Evolutionary conservation across 768 basidiomycete species (phyloP), one percentile per base, ranked within the genome.

Genomic region (Gymnopilus dilepis): DNA sequence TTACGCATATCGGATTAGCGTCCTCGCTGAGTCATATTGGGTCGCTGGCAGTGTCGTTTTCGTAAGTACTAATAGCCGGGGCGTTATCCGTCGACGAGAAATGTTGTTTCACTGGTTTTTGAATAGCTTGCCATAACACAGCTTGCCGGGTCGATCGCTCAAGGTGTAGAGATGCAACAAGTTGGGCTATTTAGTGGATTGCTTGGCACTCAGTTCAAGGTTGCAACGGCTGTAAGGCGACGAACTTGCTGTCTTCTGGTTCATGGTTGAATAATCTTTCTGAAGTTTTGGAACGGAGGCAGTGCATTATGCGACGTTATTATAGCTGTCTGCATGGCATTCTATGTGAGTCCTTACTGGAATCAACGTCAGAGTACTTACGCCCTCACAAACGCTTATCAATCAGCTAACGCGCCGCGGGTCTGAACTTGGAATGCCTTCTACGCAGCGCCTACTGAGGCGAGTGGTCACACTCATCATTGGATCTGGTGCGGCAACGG

Each of bases 271-370:
- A 13, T 30, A 12, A 15, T 13, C 13, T 28, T 9, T 15, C n/a
- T 4, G 19, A n/a, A 56, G 55, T 9, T 56, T 26, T 56, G 55
- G 55, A 56, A 56, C 42, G 55, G 55, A 8, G 55, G 21, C 8
- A 42, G 55, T 26, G 55, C 55, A 0, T 38, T 56, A 26, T 42
- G 55, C 41, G 55, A 56, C 28, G 28, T 56, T 8, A 43, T 56
- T 13, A 56, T 56, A 12, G 55, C 55, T 6, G 7, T 41, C n/a
- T 43, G n/a, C 6, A 56, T 56, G 55, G 43, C 55, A n/a, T 56
- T 42, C 41, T 56, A 56, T 56, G 55, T 43, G 21, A 40, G 30
- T n/a, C n/a, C n/a, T n/a, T n/a, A n/a, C n/a, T n/a, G n/a, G n/a
- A n/a, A n/a, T n/a, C n/a, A n/a, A n/a, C n/a, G n/a, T n/a, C n/a